Evolutionary conservation across 2,329 filamentous ascomycete species (phyloP).

Genomic region (Scopulariopsis brevicaulis): DNA sequence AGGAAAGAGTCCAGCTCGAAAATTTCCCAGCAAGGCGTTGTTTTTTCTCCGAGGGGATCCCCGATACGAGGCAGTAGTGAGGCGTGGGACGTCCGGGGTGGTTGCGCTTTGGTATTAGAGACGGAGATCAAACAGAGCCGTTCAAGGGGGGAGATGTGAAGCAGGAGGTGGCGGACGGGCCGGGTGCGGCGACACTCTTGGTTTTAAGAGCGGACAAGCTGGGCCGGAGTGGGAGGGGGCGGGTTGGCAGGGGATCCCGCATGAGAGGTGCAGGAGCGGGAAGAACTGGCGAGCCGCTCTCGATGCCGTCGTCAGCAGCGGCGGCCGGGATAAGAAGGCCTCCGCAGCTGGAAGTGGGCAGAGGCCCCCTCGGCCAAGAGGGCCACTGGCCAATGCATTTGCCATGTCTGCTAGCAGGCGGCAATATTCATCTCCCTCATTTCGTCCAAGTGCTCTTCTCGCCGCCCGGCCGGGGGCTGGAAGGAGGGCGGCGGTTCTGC

Average conservation of each 20-base stretch:
- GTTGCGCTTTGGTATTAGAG: not conserved
- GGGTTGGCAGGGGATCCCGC: not conserved
- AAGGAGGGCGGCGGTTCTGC: not conserved
- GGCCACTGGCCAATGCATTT: not conserved
- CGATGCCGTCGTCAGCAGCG: not conserved
- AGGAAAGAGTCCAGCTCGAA: not conserved
- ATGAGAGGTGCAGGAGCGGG: not conserved
- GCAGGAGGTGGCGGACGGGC: conserved; percentile 4
- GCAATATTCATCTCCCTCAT: not conserved
- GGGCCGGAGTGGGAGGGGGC: not conserved
- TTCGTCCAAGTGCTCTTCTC: not conserved
- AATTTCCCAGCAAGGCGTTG: not conserved
- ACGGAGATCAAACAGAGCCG: conserved; percentile 4
- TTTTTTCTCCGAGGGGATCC: not conserved
- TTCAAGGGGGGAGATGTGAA: not conserved
- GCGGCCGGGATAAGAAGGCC: not conserved
- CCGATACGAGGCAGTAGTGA: conserved; percentile 1
- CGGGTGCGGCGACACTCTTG: conserved; percentile 3
- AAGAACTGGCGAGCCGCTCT: not conserved
- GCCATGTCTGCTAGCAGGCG: not conserved
- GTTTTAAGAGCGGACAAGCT: conserved; percentile 4
- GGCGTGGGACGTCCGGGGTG: not conserved
- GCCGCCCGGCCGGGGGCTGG: not conserved
- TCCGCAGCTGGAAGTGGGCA: not conserved
- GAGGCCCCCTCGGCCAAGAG: not conserved